Evolutionary conservation across 2,329 filamentous ascomycete genomes (phyloP).

Genomic region (Xylariales sp.): DNA sequence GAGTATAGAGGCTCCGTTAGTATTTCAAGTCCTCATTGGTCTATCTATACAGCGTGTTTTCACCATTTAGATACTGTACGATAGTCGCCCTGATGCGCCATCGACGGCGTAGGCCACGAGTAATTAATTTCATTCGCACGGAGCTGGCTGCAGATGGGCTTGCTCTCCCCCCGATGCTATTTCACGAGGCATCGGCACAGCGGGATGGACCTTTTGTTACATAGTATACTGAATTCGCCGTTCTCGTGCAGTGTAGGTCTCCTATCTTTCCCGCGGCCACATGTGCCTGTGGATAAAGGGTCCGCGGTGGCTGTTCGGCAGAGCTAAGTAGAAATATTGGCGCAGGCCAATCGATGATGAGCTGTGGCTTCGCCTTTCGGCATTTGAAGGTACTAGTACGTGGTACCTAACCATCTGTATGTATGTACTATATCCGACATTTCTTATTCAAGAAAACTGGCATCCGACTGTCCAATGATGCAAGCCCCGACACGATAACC

Average conservation of each 20-base stretch:
- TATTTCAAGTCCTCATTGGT: constrained; percentile 39
- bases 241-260: background rate
- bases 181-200: constrained; percentile 13
- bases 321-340: background rate
- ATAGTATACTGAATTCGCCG: constrained; percentile 23
- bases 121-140: constrained; percentile 38
- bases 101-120: constrained; percentile 36
- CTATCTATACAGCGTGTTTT: constrained; percentile 27
- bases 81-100: constrained; percentile 21
- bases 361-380: constrained; percentile 1
- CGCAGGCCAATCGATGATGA: background rate
- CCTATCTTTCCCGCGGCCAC: constrained; percentile 11
- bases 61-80: constrained; percentile 31
- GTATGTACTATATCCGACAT: background rate
- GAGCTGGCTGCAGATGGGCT: constrained; percentile 37
- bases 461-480: background rate
- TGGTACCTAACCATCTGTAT: background rate
- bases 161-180: constrained; percentile 31
- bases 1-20: constrained; percentile 34
- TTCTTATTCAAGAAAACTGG: too few species aligned
- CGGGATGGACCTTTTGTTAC: constrained; percentile 30
- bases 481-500: too few species aligned
- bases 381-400: background rate
- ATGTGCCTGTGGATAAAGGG: constrained; percentile 22
- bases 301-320: constrained; percentile 23